Evolutionary conservation across 2,329 filamentous ascomycete genomes (phyloP), one percentile per base, ranked within the genome.

Genomic region (Orbilia ellipsospora): DNA sequence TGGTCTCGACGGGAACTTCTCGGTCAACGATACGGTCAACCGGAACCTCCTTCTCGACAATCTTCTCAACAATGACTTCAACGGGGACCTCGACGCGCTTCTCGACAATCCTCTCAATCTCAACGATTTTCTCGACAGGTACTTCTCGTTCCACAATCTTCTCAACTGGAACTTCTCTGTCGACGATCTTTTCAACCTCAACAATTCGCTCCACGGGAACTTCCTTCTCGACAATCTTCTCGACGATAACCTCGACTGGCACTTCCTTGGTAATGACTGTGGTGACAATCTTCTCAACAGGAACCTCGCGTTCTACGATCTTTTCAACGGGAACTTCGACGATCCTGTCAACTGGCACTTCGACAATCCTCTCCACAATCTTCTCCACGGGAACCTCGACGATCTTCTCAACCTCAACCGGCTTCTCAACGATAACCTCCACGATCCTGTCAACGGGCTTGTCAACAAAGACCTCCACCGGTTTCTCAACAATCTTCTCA

Each of bases 41-140:
- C 8, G 72, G 56, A 12, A 72, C 67, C 31, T 72, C 62, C 45
- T 66, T 77, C 55, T 73, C 56, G 54, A 77, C 77, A 31, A 73
- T 66, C 42, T 62, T 72, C 26, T 68, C 73, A 31, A 70, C 51
- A 23, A 61, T 18, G 28, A 77, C 57, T 54, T 70, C 31, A 23
- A 74, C 73, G 2, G 63, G 42, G 2, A 73, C 69, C 18, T 67
- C 60, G 13, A 76, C 50, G 6, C 26, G 28, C 16, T 31, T 63
- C 51, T 73, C 54, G n/a, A 77, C 77, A 18, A 69, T 63, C 36
- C 51, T 61, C 20, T 75, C 65, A 16, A 60, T 56, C 26, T 63
- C 72, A 13, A 78, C 52, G 42, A 73, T 73, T 45, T 66, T 73
- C n/a, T 72, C 65, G 50, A 69, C 65, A 52, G 55, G 65, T 36